Percentiles rank a stretch among this genome's conserved stretches.
phyloP scores from a whole-genome alignment of 2,329 filamentous ascomycete species.

The Xylaria sp. region DNA sequence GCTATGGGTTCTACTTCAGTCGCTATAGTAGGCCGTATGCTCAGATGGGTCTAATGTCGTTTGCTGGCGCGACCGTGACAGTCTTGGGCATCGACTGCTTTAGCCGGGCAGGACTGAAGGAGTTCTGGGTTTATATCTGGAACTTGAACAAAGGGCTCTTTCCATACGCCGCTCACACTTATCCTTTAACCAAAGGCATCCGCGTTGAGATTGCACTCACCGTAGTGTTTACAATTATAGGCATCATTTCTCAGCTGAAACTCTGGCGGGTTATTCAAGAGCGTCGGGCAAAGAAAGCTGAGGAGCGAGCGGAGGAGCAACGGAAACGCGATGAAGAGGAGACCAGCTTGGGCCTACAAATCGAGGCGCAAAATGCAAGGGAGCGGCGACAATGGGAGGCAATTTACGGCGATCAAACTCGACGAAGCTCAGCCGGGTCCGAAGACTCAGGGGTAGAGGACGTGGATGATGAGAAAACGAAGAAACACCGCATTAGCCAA shows the following conservation, averaged over 20 bases:
- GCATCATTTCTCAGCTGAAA: slow-evolving; percentile 85
- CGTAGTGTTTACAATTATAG: slow-evolving; percentile 77
- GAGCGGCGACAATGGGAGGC: slow-evolving; percentile 81
- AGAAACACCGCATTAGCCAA: slow-evolving; percentile 50
- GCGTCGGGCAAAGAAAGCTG: slow-evolving; percentile 64
- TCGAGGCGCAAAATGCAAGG: slow-evolving; percentile 70
- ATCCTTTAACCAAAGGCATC: slow-evolving; percentile 87
- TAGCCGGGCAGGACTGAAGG: slow-evolving; percentile 87
- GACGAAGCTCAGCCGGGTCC: slow-evolving; percentile 51
- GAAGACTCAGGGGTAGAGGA: slow-evolving; percentile 65
- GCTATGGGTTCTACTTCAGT: slow-evolving; percentile 81
- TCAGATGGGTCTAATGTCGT: slow-evolving; percentile 80
- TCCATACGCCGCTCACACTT: slow-evolving; percentile 78
- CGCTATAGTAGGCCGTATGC: slow-evolving; percentile 81
- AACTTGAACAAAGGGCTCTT: slow-evolving; percentile 82
- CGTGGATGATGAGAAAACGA: slow-evolving; percentile 55
- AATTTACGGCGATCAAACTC: slow-evolving; percentile 70
- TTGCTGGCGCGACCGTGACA: slow-evolving; percentile 81
- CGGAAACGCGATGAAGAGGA: slow-evolving; percentile 66
- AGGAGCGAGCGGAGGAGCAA: slow-evolving; percentile 61
- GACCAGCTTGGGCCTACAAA: slow-evolving; percentile 73
- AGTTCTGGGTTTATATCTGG: slow-evolving; percentile 97
- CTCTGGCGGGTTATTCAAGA: slow-evolving; percentile 85
- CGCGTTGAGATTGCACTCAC: slow-evolving; percentile 84
- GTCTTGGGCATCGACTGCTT: slow-evolving; percentile 92